Evolutionary conservation across 192 early-diverging fungal genomes (phyloP).

Genomic region (Backusella circina): DNA sequence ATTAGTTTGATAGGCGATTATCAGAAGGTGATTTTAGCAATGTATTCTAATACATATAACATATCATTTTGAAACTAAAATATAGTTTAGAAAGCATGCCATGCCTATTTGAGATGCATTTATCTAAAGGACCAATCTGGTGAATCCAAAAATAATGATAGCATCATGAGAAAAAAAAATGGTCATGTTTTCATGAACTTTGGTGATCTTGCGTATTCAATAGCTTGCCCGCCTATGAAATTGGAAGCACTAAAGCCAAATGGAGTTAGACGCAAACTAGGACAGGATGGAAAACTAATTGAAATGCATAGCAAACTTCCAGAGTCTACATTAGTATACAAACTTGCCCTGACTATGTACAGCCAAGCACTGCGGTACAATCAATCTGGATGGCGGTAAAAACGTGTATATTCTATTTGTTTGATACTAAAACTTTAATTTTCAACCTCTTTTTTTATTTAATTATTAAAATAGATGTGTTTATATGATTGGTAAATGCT

Average conservation of each 20-base stretch:
- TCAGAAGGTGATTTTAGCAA: slow-evolving; percentile 46
- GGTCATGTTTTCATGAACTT: slow-evolving; percentile 44
- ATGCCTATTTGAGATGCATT: slow-evolving; percentile 49
- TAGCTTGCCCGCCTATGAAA: slow-evolving; percentile 45
- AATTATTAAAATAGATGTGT: slow-evolving; percentile 14
- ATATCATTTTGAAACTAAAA: neutral
- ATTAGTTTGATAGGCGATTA: slow-evolving; percentile 47
- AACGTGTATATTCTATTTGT: neutral
- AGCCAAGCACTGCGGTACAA: slow-evolving; percentile 16
- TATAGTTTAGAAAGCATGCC: slow-evolving; percentile 51
- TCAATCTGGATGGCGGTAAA: slow-evolving; percentile 21
- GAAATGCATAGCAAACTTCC: neutral
- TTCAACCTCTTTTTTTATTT: neutral
- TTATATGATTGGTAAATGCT: slow-evolving; percentile 49
- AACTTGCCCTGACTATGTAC: slow-evolving; percentile 25
- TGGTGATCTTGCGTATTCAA: slow-evolving; percentile 47
- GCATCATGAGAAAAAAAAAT: neutral
- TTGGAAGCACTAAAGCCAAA: slow-evolving; percentile 44
- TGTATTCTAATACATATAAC: neutral
- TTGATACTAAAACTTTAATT: neutral
- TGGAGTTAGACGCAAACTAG: slow-evolving; percentile 7
- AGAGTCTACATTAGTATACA: slow-evolving; percentile 29
- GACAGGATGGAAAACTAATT: slow-evolving; percentile 15
- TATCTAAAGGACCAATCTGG: slow-evolving; percentile 2
- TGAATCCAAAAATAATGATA: slow-evolving; percentile 7